Evolutionary conservation across 495 filamentous ascomycete genomes (phyloP), one percentile per base, ranked within the genome.

Genomic region (Cercophora sp.): DNA sequence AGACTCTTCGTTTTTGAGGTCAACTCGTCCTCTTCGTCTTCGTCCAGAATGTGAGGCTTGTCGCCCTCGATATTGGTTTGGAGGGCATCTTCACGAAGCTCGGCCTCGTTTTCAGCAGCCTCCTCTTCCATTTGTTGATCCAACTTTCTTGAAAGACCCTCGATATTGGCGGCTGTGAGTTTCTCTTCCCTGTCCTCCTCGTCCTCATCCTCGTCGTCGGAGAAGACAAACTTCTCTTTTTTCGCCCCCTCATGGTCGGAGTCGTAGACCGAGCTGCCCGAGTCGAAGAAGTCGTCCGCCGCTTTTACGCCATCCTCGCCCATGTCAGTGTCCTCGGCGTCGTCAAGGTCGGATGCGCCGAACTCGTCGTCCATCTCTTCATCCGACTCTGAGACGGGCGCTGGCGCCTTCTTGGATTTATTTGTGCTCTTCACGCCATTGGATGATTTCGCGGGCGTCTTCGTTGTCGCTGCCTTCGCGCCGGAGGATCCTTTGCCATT

Each of bases 31-130:
- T 77, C 70, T 8, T 72, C 69, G 9, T 74, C 79, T 19, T 83
- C 79, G 8, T 80, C 84, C 27, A 96, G 77, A 18, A 96, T 78
- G 49, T 86, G 79, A 1, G 85, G 84, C 52, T 80, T 77, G 56
- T 91, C 88, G n/a, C 82, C 85, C 44, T 84, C 84, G 57, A 98
- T 96, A 70, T 98, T 98, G 9, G 91, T 97, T 70, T 96, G 91
- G 66, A 98, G 66, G 6, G 88, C 88, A n/a, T 82, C 80, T 48
- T 96, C 88, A 67, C 92, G 83, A 61, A 97, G 70, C 59, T 91
- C 86, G 0, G 80, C 85, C 52, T 87, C 81, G 49, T 89, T 89
- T 48, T 89, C 87, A 6, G 83, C 87, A 19, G 83, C 88, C 42
- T 89, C 84, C 48, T 82, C 70, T 35, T 84, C 80, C 51, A 77